A percentile compares a stretch with the other conserved stretches of the same genome.
Evolutionary conservation across 306 rosid genomes (phyloP).

Genomic region (Sphenostylis stenocarpa): DNA sequence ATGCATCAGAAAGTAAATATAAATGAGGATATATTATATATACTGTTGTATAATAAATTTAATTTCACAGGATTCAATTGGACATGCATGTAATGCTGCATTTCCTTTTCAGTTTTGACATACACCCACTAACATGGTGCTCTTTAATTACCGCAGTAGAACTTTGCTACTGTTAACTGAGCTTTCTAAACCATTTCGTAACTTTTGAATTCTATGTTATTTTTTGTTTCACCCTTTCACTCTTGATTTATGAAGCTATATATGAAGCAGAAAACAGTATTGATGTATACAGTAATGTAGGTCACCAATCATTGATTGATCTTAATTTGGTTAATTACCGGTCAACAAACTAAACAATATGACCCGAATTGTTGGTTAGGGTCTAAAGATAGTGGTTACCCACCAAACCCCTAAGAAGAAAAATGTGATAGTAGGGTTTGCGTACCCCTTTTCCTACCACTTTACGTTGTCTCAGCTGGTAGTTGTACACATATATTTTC

Average conservation of each 20-base stretch:
- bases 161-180: neutral
- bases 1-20: neutral
- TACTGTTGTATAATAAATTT: neutral
- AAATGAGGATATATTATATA: neutral
- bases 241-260: neutral
- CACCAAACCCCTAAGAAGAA: neutral
- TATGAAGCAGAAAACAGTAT: neutral
- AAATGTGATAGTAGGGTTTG: neutral
- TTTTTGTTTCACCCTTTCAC: neutral
- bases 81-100: neutral
- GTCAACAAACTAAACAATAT: neutral
- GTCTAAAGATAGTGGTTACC: neutral
- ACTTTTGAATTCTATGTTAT: neutral
- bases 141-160: neutral
- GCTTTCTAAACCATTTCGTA: too few species aligned
- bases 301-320: neutral
- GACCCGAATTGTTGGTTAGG: neutral
- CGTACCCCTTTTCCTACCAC: neutral
- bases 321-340: constrained; percentile 1
- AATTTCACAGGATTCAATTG: neutral
- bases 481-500: neutral
- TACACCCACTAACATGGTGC: neutral
- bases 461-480: neutral
- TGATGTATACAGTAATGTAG: neutral
- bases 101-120: neutral